Conservation (phyloP, 2,329 filamentous ascomycete species). For the Alternaria sp. region DNA sequence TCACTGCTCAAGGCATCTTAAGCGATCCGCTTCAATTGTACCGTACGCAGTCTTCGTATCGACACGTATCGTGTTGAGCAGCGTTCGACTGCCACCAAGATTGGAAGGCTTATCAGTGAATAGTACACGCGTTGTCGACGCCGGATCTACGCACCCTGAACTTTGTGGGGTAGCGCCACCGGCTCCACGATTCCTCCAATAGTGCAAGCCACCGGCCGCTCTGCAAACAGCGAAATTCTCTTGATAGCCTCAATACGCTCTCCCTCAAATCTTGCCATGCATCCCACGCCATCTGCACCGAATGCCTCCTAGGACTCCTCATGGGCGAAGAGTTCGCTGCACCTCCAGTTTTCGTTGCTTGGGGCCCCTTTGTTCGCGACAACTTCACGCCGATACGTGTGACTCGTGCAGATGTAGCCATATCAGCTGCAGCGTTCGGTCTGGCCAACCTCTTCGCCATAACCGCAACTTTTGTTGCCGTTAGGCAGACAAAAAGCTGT, state of each 20-base stretch:
- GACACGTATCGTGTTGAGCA: not conserved
- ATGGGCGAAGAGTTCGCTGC: slow-evolving; percentile 27
- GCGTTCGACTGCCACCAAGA: not conserved
- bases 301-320: slow-evolving; percentile 5
- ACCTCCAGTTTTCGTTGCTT: slow-evolving; percentile 32
- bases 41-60: not conserved
- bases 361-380: slow-evolving; percentile 39
- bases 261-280: slow-evolving; percentile 5
- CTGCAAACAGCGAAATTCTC: slow-evolving; percentile 1
- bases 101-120: not conserved
- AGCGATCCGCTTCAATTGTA: slow-evolving; percentile 1
- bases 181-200: slow-evolving; percentile 11
- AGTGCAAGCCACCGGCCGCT: slow-evolving; percentile 6
- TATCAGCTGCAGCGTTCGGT: slow-evolving; percentile 32
- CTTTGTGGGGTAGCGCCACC: slow-evolving; percentile 12
- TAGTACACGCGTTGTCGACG: not conserved
- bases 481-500: slow-evolving; percentile 34
- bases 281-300: not conserved
- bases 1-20: not conserved
- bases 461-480: slow-evolving; percentile 43
- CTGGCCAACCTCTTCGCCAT: slow-evolving; percentile 33
- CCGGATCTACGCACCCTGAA: not conserved
- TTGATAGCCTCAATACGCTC: not conserved
- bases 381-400: slow-evolving; percentile 30
- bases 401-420: slow-evolving; percentile 28